Evolutionary conservation across 441 rosid species (phyloP), one percentile per base, ranked within the genome.

Genomic region (Gossypium aridum): DNA sequence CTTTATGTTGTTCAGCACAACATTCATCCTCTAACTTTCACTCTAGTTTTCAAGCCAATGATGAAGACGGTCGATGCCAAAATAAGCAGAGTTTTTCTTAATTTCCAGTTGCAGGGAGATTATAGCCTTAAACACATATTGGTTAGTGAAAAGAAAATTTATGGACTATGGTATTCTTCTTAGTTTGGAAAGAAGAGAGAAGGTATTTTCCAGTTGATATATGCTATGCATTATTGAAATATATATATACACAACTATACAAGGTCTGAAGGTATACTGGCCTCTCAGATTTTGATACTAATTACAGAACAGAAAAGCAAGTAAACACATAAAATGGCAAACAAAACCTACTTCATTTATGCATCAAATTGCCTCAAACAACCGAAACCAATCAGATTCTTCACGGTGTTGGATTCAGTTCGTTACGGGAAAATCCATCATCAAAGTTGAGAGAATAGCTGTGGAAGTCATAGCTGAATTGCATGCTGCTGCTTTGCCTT

Each of bases 381-480:
- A 59, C 55, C 26, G 72, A 77, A 51, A 63, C 53, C 57, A 26
- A 73, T 25, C 72, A 22, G 28, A 65, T 31, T 72, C 31, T 26
- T 47, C 19, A 20, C 10, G 12, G 57, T 25, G 70, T 72, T 53
- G 64, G 37, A 57, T 59, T 59, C 47, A 34, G 25, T 14, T 71
- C 61, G 10, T 57, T 60, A 75, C 37, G 76, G 4, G 77, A 72
- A 76, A 72, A 60, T 73, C 89, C 90, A 22, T 90, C 92, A 65
- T 91, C 90, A 2, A 91, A 88, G 74, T 90, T 90, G 0, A 85
- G 85, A 71, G 89, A 79, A 80, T 90, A 88, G 79, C 90, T 90
- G 45, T 80, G 78, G 19, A 84, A 76, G 78, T 90, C 97, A 73
- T 90, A 91, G 75, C 87, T 86, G 83, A 67, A 90, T 77, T 72